A percentile compares a stretch with the other conserved stretches of the same genome.
These are phyloP conservation scores for Aegilops umbellulata DNA, from an alignment of 176 grass and related monocot genomes.

Conservation along the genomic window DNA sequence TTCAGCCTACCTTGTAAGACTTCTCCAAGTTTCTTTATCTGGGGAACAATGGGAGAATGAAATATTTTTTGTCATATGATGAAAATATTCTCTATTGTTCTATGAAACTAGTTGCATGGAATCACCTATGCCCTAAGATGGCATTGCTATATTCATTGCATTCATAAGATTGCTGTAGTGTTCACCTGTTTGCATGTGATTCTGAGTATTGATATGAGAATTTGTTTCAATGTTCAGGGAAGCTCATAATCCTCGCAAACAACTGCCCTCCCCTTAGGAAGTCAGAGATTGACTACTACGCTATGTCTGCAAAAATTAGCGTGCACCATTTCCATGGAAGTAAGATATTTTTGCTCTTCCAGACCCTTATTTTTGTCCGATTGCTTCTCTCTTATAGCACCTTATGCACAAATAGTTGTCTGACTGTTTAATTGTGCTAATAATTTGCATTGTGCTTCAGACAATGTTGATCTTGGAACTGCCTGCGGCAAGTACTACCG, in stretches of 20 bases:
- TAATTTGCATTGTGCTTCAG: slow-evolving; percentile 32
- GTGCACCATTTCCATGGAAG: slow-evolving; percentile 97
- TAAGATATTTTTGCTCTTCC: slow-evolving; percentile 28
- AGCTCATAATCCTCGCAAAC: slow-evolving; percentile 86
- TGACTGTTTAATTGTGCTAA: background rate
- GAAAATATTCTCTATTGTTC: no score
- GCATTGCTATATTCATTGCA: background rate
- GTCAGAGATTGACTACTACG: slow-evolving; percentile 98
- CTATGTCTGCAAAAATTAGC: slow-evolving; percentile 86
- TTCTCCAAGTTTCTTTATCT: no score
- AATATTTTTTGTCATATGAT: background rate
- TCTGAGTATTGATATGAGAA: background rate
- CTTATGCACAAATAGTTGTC: background rate
- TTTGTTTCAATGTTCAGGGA: slow-evolving; percentile 44
- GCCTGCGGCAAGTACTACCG: slow-evolving; percentile 92
- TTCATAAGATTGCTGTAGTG: background rate
- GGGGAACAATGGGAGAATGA: background rate
- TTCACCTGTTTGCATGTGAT: background rate
- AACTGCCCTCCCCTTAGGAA: slow-evolving; percentile 93
- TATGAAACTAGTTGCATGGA: background rate
- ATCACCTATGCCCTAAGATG: background rate
- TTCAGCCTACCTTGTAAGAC: slow-evolving; percentile 4
- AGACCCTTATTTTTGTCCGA: background rate
- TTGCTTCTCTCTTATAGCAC: background rate
- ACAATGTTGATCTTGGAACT: slow-evolving; percentile 97